Conservation (phyloP, 2,329 filamentous ascomycete genomes). For the Sporothrix variecibatus region DNA sequence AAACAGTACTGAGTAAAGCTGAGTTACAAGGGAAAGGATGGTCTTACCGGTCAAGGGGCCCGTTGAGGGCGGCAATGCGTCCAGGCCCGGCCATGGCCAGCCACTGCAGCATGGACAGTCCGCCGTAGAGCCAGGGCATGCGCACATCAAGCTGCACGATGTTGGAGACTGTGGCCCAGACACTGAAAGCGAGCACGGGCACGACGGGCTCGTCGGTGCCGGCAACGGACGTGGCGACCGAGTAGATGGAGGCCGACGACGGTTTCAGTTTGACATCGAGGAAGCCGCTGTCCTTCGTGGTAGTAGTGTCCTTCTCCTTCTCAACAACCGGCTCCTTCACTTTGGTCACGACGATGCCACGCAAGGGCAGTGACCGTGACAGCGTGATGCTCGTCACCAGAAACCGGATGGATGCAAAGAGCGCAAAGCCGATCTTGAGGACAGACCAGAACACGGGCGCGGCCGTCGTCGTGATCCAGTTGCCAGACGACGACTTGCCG, state of each 20-base stretch:
- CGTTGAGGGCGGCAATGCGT: slow-evolving; percentile 70
- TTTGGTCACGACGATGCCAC: slow-evolving; percentile 39
- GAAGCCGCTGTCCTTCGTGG: not conserved
- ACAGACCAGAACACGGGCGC: slow-evolving; percentile 57
- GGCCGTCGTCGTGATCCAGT: slow-evolving; percentile 31
- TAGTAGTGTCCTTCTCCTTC: slow-evolving; percentile 31
- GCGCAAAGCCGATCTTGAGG: slow-evolving; percentile 56
- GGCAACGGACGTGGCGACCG: slow-evolving; percentile 11
- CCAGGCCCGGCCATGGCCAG: slow-evolving; percentile 73
- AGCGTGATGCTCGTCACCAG: slow-evolving; percentile 64
- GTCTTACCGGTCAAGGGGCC: slow-evolving; percentile 86
- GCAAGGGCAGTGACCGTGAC: slow-evolving; percentile 65
- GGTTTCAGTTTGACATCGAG: slow-evolving; percentile 12
- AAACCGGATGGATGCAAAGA: slow-evolving; percentile 66
- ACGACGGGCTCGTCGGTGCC: slow-evolving; percentile 36
- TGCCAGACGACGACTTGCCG: not conserved
- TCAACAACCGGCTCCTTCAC: slow-evolving; percentile 31
- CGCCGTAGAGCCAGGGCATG: slow-evolving; percentile 88
- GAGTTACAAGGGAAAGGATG: not conserved
- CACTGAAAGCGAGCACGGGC: slow-evolving; percentile 73
- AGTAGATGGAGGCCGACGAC: slow-evolving; percentile 20
- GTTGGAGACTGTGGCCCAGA: slow-evolving; percentile 73
- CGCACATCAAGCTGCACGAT: slow-evolving; percentile 72
- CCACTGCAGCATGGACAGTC: slow-evolving; percentile 75
- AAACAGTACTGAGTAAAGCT: slow-evolving; percentile 29